These are phyloP conservation scores for Cyclostephanos tholiformis DNA, from an alignment of 108 stramenopile species.

Conservation along the genomic window DNA sequence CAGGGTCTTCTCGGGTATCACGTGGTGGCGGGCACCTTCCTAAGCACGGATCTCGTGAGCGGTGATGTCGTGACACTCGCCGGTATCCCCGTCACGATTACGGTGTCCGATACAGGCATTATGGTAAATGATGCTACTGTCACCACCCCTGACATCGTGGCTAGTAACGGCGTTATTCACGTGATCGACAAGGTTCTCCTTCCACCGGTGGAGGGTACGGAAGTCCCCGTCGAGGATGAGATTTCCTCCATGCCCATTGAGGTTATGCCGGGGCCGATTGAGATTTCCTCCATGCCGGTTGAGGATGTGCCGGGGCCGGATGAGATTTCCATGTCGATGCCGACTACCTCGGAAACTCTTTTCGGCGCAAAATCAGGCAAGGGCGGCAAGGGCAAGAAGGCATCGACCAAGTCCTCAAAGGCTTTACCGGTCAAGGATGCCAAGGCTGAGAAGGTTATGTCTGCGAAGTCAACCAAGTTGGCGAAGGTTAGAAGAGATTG, in stretches of 20 bases:
- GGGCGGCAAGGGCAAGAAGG: not conserved
- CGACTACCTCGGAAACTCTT: not conserved
- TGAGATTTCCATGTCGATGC: no score
- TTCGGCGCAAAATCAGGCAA: not conserved
- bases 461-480: not conserved
- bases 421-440: not conserved
- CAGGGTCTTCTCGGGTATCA: conserved; percentile 43
- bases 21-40: conserved; percentile 25
- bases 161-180: conserved; percentile 64
- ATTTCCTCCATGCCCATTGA: no score
- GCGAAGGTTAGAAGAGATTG: not conserved
- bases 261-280: no score
- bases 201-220: no score
- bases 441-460: conserved; percentile 6
- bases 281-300: no score
- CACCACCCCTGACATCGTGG: conserved; percentile 37
- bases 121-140: conserved; percentile 50
- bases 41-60: conserved; percentile 4
- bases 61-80: conserved; percentile 3
- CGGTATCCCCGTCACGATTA: conserved; percentile 10
- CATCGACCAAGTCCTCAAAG: not conserved
- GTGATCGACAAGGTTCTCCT: conserved; percentile 53
- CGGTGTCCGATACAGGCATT: conserved; percentile 17
- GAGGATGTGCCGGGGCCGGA: no score
- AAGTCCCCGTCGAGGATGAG: no score